Evolutionary conservation across 345 rosid genomes (phyloP).

Genomic region (Raphanus sativus): DNA sequence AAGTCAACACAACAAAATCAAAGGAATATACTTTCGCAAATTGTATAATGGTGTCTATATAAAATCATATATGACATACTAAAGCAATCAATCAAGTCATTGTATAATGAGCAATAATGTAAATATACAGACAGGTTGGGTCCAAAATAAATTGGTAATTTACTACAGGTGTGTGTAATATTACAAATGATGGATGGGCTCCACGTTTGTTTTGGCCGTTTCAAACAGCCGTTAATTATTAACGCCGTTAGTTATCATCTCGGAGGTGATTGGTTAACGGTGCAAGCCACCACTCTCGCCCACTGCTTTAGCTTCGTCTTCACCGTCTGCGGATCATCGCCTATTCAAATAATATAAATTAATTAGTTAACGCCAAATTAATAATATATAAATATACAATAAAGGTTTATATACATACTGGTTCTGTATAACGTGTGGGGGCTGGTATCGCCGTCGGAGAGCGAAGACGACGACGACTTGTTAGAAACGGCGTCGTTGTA

Average conservation of each 20-base stretch:
- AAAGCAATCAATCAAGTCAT: constrained; percentile 19
- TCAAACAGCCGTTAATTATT: constrained; percentile 1
- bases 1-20: constrained; percentile 14
- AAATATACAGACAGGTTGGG: constrained; percentile 28
- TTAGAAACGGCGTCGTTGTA: constrained; percentile 50
- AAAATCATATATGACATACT: neutral
- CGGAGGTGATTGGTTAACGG: constrained; percentile 67
- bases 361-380: neutral
- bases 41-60: neutral
- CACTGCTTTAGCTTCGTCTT: constrained; percentile 86
- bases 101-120: constrained; percentile 16
- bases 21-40: constrained; percentile 19
- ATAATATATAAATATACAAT: neutral
- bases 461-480: constrained; percentile 44
- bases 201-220: constrained; percentile 35
- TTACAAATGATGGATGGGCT: constrained; percentile 12
- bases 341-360: constrained; percentile 31
- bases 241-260: constrained; percentile 34
- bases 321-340: constrained; percentile 77
- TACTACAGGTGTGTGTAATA: neutral
- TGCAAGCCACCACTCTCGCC: constrained; percentile 96
- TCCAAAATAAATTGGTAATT: constrained; percentile 9
- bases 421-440: constrained; percentile 48
- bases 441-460: constrained; percentile 62
- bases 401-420: constrained; percentile 35